These are phyloP conservation scores for Jasminum sambac DNA, from an alignment of 257 asterid genomes.

Conservation along the genomic window DNA sequence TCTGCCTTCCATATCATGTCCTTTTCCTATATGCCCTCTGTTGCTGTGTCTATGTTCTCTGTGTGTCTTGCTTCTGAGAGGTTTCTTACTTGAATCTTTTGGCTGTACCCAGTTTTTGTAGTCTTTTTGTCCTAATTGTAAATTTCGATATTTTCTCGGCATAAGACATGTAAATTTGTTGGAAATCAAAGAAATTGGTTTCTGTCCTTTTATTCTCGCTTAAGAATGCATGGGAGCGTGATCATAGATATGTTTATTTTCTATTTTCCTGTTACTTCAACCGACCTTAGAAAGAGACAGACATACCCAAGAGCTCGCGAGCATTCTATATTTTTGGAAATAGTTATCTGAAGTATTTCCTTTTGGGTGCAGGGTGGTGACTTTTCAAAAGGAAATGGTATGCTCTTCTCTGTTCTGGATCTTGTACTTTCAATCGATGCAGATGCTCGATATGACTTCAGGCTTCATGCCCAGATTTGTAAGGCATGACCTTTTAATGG, in stretches of 20 bases:
- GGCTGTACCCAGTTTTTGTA: neutral
- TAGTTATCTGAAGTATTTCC: neutral
- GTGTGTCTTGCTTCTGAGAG: neutral
- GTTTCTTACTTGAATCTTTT: neutral
- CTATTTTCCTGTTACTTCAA: neutral
- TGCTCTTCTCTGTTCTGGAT: conserved; percentile 55
- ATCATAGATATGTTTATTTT: neutral
- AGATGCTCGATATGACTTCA: conserved; percentile 57
- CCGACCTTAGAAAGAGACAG: neutral
- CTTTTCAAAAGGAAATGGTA: conserved; percentile 97
- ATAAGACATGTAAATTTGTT: neutral
- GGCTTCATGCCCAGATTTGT: conserved; percentile 69
- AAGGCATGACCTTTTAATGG: conserved; percentile 75
- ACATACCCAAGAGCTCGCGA: neutral
- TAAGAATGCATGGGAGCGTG: neutral
- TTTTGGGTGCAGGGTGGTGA: conserved; percentile 80
- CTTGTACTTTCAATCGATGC: conserved; percentile 59
- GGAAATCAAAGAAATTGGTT: neutral
- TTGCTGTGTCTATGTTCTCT: neutral
- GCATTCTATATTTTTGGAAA: neutral
- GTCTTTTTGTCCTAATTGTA: neutral
- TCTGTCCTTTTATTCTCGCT: neutral
- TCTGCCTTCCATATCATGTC: neutral
- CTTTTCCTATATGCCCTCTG: neutral
- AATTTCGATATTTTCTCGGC: neutral